These are phyloP conservation scores for Penicillium nucicola DNA, from an alignment of 495 filamentous ascomycete species.

Conservation along the genomic window DNA sequence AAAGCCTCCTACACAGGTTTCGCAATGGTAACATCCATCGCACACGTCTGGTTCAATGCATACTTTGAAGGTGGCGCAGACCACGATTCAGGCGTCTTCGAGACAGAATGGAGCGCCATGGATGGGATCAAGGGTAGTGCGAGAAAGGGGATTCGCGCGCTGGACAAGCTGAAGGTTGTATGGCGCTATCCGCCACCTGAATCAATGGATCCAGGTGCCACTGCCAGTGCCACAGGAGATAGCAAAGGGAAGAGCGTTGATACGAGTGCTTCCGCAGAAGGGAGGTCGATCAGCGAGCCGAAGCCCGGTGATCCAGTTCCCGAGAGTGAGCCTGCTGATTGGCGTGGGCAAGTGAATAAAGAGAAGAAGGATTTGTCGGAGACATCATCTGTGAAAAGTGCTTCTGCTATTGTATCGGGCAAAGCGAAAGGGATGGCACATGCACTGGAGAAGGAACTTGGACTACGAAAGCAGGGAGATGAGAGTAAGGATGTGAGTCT, in stretches of 20 bases:
- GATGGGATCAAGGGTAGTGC: slow-evolving; percentile 77
- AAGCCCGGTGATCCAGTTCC: slow-evolving; percentile 60
- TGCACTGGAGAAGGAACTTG: slow-evolving; percentile 55
- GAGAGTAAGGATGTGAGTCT: slow-evolving; percentile 63
- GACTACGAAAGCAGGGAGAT: slow-evolving; percentile 58
- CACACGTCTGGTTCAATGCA: slow-evolving; percentile 94
- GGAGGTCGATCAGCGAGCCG: slow-evolving; percentile 54
- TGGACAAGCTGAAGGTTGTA: slow-evolving; percentile 83
- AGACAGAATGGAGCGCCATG: slow-evolving; percentile 62
- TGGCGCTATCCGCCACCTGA: slow-evolving; percentile 57
- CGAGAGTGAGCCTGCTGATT: slow-evolving; percentile 67
- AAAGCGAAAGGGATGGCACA: slow-evolving; percentile 13
- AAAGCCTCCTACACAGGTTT: slow-evolving; percentile 69
- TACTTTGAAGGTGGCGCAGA: slow-evolving; percentile 86
- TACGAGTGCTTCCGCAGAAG: slow-evolving; percentile 9
- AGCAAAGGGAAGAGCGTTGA: slow-evolving; percentile 20
- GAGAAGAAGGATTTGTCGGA: background rate
- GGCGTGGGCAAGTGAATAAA: slow-evolving; percentile 47
- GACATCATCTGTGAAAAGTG: slow-evolving; percentile 6
- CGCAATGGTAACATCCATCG: slow-evolving; percentile 87
- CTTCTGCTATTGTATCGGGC: background rate
- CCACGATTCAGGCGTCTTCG: slow-evolving; percentile 56
- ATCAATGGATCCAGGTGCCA: slow-evolving; percentile 5
- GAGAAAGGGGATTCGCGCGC: slow-evolving; percentile 73
- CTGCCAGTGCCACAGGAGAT: background rate